Evolutionary conservation across 768 basidiomycete genomes (phyloP).

Genomic region (Auriscalpium vulgare): DNA sequence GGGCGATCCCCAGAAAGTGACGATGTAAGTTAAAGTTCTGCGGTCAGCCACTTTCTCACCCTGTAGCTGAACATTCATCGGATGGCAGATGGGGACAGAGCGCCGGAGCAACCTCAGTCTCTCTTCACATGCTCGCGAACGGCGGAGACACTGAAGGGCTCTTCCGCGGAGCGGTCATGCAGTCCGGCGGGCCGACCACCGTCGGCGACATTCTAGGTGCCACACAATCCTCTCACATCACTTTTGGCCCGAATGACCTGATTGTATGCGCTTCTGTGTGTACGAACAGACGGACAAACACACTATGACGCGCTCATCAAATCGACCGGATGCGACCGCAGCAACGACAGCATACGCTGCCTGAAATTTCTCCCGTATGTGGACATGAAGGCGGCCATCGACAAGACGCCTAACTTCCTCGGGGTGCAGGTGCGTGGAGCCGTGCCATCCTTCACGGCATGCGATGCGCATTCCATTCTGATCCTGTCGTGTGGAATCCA

Average conservation of each 20-base stretch:
- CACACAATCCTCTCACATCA: slow-evolving; percentile 24
- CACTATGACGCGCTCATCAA: slow-evolving; percentile 36
- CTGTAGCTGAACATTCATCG: no score
- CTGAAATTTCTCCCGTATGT: slow-evolving; percentile 30
- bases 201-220: slow-evolving; percentile 8
- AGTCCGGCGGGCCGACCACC: slow-evolving; percentile 18
- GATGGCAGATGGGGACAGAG: slow-evolving; percentile 25
- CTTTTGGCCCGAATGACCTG: no score
- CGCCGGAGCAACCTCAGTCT: slow-evolving; percentile 30
- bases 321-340: slow-evolving; percentile 32
- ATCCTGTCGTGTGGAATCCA: background rate
- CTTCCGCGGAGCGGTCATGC: slow-evolving; percentile 19
- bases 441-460: background rate
- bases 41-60: background rate
- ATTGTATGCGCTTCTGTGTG: no score
- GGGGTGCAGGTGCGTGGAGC: slow-evolving; percentile 27
- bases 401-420: slow-evolving; percentile 31
- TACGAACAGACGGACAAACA: slow-evolving; percentile 28
- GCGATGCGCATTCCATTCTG: no score
- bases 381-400: slow-evolving; percentile 32
- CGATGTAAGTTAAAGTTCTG: slow-evolving; percentile 12
- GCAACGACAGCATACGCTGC: slow-evolving; percentile 33
- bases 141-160: slow-evolving; percentile 16
- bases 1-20: slow-evolving; percentile 29
- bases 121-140: slow-evolving; percentile 22